Evolutionary conservation across 139 green algal species (phyloP).

Genomic region (Chlamydomonas sp.): DNA sequence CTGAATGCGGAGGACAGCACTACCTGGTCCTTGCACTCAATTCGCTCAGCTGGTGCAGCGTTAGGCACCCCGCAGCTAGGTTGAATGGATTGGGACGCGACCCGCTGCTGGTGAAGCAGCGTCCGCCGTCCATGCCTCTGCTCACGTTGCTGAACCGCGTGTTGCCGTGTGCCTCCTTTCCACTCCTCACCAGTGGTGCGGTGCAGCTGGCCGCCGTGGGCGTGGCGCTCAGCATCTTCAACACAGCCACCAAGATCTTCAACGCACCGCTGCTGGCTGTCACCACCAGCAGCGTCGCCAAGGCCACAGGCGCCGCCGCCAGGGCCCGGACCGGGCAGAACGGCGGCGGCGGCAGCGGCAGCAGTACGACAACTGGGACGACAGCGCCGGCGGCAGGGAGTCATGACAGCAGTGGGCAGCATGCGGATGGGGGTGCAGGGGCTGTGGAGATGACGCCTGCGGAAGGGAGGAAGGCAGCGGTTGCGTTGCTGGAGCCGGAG

Average conservation of each 20-base stretch:
- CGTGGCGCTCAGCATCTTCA: constrained; percentile 78
- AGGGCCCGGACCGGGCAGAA: constrained; percentile 1
- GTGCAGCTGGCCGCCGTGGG: constrained; percentile 70
- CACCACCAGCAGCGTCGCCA: constrained; percentile 74
- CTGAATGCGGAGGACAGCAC: neutral
- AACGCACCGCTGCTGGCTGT: constrained; percentile 81
- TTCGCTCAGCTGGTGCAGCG: too few species aligned
- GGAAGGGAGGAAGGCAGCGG: neutral
- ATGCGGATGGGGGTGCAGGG: neutral
- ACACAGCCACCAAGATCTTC: constrained; percentile 77
- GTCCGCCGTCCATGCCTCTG: too few species aligned
- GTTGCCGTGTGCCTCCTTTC: neutral
- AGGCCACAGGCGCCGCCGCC: constrained; percentile 38
- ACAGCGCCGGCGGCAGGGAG: too few species aligned
- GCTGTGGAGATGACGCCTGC: neutral
- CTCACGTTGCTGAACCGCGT: neutral
- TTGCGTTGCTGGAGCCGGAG: neutral
- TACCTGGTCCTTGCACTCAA: neutral
- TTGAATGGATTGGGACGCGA: too few species aligned
- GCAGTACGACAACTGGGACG: too few species aligned
- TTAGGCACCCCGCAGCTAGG: too few species aligned
- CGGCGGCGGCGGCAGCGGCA: constrained; percentile 19
- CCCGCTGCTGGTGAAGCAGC: too few species aligned
- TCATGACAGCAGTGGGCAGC: too few species aligned
- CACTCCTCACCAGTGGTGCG: constrained; percentile 39